phyloP scores from a whole-genome alignment of 768 basidiomycete species.

The Boletellus emodensis region DNA sequence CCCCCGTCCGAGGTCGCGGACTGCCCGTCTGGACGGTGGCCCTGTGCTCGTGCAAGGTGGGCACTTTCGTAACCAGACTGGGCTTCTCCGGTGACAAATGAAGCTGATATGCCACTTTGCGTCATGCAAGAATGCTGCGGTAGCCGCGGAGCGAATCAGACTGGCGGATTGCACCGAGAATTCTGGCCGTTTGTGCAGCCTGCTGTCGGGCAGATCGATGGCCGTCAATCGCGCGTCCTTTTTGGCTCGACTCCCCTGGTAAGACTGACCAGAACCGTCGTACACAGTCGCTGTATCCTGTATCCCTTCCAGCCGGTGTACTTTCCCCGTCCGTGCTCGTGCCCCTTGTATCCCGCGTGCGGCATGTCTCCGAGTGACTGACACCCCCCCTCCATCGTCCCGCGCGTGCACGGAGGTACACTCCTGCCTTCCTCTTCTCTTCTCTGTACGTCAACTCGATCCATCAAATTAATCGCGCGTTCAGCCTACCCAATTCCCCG shows the following conservation, averaged over 20 bases:
- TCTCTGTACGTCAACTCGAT: constrained; percentile 35
- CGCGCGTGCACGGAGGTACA: constrained; percentile 22
- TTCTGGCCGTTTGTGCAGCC: background rate
- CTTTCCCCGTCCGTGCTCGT: background rate
- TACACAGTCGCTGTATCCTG: too few relatives aligned
- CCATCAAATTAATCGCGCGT: constrained; percentile 31
- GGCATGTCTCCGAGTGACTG: too few relatives aligned
- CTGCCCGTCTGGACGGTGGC: too few relatives aligned
- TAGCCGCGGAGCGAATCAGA: constrained; percentile 19
- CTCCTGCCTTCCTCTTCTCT: constrained; percentile 20
- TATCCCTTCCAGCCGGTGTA: too few relatives aligned
- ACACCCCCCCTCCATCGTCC: constrained; percentile 3
- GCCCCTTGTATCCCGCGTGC: constrained; percentile 7
- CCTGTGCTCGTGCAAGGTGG: constrained; percentile 18
- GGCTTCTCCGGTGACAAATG: constrained; percentile 26
- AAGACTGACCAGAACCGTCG: constrained; percentile 6
- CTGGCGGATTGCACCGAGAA: constrained; percentile 25
- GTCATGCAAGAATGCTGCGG: constrained; percentile 17
- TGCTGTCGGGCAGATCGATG: too few relatives aligned
- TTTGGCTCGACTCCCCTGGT: background rate
- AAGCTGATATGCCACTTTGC: constrained; percentile 17
- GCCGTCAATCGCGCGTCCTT: too few relatives aligned
- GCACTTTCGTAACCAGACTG: constrained; percentile 16
- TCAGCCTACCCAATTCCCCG: constrained; percentile 29
- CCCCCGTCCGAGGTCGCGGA: too few relatives aligned